Conservation (phyloP, 1,284 basidiomycete genomes). For the Cutaneotrichosporon cavernicola region DNA sequence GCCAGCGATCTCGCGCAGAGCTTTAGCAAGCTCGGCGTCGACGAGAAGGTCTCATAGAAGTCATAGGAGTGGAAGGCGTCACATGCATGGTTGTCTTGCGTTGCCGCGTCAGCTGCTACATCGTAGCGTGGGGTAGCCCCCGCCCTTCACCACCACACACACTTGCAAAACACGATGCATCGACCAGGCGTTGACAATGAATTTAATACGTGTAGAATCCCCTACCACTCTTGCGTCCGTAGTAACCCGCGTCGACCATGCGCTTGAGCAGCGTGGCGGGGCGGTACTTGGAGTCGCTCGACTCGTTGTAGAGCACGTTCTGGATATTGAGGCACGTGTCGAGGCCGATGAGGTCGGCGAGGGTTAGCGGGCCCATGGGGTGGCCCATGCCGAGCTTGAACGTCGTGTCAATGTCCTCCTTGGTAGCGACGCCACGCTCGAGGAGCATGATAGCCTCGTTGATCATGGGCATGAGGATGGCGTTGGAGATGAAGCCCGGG, state of each 20-base stretch:
- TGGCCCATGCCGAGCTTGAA: slow-evolving; percentile 92
- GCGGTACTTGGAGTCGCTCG: slow-evolving; percentile 94
- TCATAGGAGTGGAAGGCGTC: background rate
- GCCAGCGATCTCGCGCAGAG: slow-evolving; percentile 23
- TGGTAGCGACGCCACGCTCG: slow-evolving; percentile 85
- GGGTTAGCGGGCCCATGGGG: slow-evolving; percentile 87
- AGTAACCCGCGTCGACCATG: slow-evolving; percentile 96
- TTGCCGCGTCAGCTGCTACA: no score
- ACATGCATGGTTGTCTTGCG: background rate
- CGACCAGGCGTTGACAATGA: no score
- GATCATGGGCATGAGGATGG: slow-evolving; percentile 55
- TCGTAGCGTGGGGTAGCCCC: no score
- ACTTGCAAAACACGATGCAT: no score
- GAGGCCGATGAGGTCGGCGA: slow-evolving; percentile 86
- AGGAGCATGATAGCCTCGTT: slow-evolving; percentile 84
- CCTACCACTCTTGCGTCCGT: slow-evolving; percentile 70
- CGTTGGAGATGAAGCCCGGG: slow-evolving; percentile 66
- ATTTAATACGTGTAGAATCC: slow-evolving; percentile 74
- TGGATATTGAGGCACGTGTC: slow-evolving; percentile 89
- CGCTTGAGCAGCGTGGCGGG: slow-evolving; percentile 83
- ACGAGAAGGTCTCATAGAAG: background rate
- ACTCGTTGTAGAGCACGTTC: slow-evolving; percentile 81
- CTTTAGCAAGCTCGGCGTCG: slow-evolving; percentile 25
- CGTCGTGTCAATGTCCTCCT: slow-evolving; percentile 93
- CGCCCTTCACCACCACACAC: no score